Conservation (phyloP, 345 rosid species). For the Linum tenue region DNA sequence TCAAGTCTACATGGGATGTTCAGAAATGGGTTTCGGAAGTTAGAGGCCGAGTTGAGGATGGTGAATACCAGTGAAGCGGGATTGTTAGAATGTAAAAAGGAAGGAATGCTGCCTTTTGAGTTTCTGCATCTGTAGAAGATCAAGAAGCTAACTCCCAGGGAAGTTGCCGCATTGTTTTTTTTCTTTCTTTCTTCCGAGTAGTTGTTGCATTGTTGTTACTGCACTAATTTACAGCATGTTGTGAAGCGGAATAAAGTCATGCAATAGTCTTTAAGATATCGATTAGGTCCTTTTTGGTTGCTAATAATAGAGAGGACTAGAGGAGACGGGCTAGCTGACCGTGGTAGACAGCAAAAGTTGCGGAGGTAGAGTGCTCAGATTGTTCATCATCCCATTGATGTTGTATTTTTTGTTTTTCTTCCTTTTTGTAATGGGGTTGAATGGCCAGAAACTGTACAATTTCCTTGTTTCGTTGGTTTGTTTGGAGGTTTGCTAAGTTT, state of each 20-base stretch:
- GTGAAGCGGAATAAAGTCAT: slow-evolving; percentile 62
- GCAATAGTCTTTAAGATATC: slow-evolving; percentile 33
- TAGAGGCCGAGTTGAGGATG: slow-evolving; percentile 20
- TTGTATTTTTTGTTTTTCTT: slow-evolving; percentile 26
- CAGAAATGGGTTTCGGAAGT: slow-evolving; percentile 27
- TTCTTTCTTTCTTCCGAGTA: slow-evolving; percentile 36
- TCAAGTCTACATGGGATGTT: slow-evolving; percentile 21
- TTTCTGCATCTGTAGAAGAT: slow-evolving; percentile 52
- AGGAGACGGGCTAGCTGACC: slow-evolving; percentile 14
- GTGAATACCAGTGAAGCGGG: slow-evolving; percentile 32
- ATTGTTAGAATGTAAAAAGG: slow-evolving; percentile 44
- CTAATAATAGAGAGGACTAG: too few relatives aligned
- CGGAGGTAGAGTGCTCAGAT: slow-evolving; percentile 34
- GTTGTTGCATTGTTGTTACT: slow-evolving; percentile 36
- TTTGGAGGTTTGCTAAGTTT: too few relatives aligned
- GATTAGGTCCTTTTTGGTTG: slow-evolving; percentile 13
- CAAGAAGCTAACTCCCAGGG: slow-evolving; percentile 37
- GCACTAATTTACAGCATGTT: slow-evolving; percentile 37
- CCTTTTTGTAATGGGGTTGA: slow-evolving; percentile 45
- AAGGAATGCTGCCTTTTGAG: slow-evolving; percentile 77
- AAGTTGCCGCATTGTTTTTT: slow-evolving; percentile 34
- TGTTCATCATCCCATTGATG: slow-evolving; percentile 14
- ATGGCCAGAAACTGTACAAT: slow-evolving; percentile 14
- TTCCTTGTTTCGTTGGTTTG: too few relatives aligned
- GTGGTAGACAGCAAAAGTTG: slow-evolving; percentile 23